Evolutionary conservation across 2,329 filamentous ascomycete species (phyloP), one percentile per base, ranked within the genome.

Genomic region (Colletotrichum viniferum): DNA sequence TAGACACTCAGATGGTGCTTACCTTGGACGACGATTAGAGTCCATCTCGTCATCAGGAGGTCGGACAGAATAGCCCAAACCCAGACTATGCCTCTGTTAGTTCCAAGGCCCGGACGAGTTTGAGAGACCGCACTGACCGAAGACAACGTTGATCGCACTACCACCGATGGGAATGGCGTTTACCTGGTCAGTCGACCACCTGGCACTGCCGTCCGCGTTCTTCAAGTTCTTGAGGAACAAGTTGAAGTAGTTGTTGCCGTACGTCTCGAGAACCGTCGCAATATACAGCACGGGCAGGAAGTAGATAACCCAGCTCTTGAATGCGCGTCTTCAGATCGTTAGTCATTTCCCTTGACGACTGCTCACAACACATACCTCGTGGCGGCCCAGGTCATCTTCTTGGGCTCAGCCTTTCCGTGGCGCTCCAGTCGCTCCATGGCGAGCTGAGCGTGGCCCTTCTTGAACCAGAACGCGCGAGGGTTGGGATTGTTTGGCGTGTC

Each of bases 31-130:
- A 90, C 81, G 34, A 90, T 87, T 7, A 90, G 81, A 0, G 84
- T 85, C 88, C 88, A 90, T 26, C 89, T 81, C 0, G 88, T 89
- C 48, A 84, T 83, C 3, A 90, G 77, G 10, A 85, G 79, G 79
- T 90, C 88, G 1, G 88, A 90, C 1, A 89, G 78, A 3, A 89
- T 84, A 1, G 88, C 88, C 88, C 88, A 90, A 14, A 89, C 83
- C 88, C 88, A 90, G 3, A 90, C 88, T 85, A 6, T 13, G 30
- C 2, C 16, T 36, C 16, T 34, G 43, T 77, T 56, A 77, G 69
- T 26, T 18, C 34, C 28, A 24, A 13, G 10, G 28, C 21, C 12
- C 30, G 14, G 13, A n/a, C 8, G 16, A 18, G 10, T 6, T 32
- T 6, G 21, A 30, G 14, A 18, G 16, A 32, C 8, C 9, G 18